These are phyloP conservation scores for Chrysoporthe austroafricana DNA, from an alignment of 2,329 filamentous ascomycete genomes.

Conservation along the genomic window DNA sequence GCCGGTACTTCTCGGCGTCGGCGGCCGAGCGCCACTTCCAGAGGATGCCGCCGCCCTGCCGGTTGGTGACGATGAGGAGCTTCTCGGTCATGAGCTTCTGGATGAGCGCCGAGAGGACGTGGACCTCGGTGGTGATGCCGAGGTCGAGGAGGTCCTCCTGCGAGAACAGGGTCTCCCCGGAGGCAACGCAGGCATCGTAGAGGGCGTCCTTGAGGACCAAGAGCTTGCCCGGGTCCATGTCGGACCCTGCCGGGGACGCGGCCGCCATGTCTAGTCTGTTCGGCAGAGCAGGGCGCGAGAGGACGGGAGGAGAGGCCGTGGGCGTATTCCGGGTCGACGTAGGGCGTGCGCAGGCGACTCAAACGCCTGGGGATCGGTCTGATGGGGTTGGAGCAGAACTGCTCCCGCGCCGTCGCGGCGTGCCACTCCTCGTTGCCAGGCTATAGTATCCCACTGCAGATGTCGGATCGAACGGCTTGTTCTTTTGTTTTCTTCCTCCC, in stretches of 20 bases:
- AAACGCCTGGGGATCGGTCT: no score
- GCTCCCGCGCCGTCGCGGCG: slow-evolving; percentile 1
- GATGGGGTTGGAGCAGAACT: neutral
- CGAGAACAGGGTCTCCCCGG: slow-evolving; percentile 27
- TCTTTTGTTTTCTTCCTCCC: no score
- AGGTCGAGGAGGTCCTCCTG: slow-evolving; percentile 30
- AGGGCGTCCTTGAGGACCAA: slow-evolving; percentile 58
- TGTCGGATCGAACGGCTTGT: neutral
- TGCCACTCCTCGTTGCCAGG: neutral
- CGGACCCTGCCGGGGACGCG: slow-evolving; percentile 25
- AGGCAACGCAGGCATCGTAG: slow-evolving; percentile 52
- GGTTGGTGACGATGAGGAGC: slow-evolving; percentile 56
- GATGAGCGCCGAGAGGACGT: slow-evolving; percentile 58
- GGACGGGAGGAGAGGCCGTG: neutral
- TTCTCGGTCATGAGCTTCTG: slow-evolving; percentile 64
- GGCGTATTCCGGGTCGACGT: no score
- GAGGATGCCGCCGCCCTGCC: slow-evolving; percentile 48
- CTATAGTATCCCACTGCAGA: neutral
- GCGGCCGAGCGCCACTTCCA: slow-evolving; percentile 64
- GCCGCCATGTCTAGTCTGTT: slow-evolving; percentile 14
- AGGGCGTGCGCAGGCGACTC: slow-evolving; percentile 1
- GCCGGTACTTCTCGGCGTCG: slow-evolving; percentile 63
- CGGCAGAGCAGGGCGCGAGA: neutral
- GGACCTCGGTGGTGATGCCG: slow-evolving; percentile 55
- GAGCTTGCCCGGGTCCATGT: slow-evolving; percentile 45